Percentiles rank a stretch among this genome's conserved stretches.
phyloP scores from a whole-genome alignment of 495 filamentous ascomycete species.

The Penicillium silybi region DNA sequence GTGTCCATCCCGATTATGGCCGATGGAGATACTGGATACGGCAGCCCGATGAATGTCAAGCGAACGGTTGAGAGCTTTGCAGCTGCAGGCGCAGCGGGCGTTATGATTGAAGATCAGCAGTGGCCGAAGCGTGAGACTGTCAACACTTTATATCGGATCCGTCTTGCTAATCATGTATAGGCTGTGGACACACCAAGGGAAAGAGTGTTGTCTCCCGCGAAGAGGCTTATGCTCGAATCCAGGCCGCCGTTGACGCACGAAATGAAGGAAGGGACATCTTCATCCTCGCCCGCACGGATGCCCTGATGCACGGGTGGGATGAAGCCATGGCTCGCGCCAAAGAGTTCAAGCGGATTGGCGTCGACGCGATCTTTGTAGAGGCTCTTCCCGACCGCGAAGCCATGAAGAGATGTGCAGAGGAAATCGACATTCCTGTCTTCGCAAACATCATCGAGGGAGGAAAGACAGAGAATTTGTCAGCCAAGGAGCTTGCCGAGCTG shows the following conservation, averaged over 20 bases:
- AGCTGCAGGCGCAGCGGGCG: conserved; percentile 32
- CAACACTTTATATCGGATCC: too few species aligned
- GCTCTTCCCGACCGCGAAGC: conserved; percentile 37
- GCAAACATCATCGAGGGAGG: conserved; percentile 46
- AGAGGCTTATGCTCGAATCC: conserved; percentile 39
- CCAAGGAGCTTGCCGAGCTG: conserved; percentile 33
- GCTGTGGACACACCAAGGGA: conserved; percentile 44
- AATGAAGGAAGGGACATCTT: conserved; percentile 40
- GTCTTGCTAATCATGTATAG: conserved; percentile 6
- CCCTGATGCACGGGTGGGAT: conserved; percentile 35
- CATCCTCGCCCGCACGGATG: conserved; percentile 39
- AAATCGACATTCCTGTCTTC: conserved; percentile 34
- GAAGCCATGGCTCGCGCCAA: conserved; percentile 33
- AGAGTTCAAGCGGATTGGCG: conserved; percentile 35
- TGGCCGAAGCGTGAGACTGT: conserved; percentile 39
- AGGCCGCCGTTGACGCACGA: conserved; percentile 38
- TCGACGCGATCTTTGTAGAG: conserved; percentile 40
- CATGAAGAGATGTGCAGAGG: conserved; percentile 31
- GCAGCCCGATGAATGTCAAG: conserved; percentile 40
- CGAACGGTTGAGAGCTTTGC: conserved; percentile 39
- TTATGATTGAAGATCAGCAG: conserved; percentile 43
- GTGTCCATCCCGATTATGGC: conserved; percentile 37
- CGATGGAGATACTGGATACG: conserved; percentile 41
- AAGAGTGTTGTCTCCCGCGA: conserved; percentile 40
- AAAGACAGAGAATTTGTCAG: conserved; percentile 39